Conservation (phyloP, 2,329 filamentous ascomycete genomes). For the Colletotrichum tanaceti region DNA sequence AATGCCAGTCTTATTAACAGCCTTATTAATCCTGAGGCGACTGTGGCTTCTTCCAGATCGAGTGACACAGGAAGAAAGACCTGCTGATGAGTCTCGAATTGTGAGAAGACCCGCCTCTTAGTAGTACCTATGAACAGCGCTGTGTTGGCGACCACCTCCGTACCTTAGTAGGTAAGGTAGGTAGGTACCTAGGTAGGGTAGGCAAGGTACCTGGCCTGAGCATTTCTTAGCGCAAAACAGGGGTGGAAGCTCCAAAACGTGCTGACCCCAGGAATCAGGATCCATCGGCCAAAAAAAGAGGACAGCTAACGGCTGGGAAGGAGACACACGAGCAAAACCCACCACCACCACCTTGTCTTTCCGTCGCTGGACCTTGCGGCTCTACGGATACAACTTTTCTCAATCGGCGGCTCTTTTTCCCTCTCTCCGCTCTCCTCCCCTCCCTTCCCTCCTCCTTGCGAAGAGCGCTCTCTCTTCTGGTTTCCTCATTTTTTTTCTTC, state of each 20-base stretch:
- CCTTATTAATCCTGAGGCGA: conserved; percentile 22
- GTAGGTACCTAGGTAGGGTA: too few species aligned
- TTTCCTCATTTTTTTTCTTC: conserved; percentile 18
- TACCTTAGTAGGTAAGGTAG: conserved; percentile 7
- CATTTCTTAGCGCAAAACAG: conserved; percentile 37
- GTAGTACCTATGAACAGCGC: conserved; percentile 10
- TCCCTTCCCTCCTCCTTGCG: not conserved
- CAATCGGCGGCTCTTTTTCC: conserved; percentile 17
- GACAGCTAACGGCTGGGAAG: conserved; percentile 45
- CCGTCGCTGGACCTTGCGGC: conserved; percentile 41
- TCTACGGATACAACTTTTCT: conserved; percentile 18
- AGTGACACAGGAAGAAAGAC: conserved; percentile 19
- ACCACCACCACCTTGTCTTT: conserved; percentile 37
- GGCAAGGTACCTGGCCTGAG: conserved; percentile 20
- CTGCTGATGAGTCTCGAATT: not conserved
- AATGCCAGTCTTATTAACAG: too few species aligned
- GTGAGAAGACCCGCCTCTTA: conserved; percentile 6
- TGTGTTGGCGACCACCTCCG: conserved; percentile 5
- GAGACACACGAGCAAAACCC: conserved; percentile 41
- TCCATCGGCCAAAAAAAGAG: conserved; percentile 44
- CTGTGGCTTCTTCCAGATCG: not conserved
- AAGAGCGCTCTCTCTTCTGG: conserved; percentile 19
- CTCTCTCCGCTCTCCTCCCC: conserved; percentile 4
- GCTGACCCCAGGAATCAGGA: conserved; percentile 40
- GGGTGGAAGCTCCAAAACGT: conserved; percentile 41